Conservation (phyloP, 352 stramenopile species). For the Pseudoperonospora humuli region DNA sequence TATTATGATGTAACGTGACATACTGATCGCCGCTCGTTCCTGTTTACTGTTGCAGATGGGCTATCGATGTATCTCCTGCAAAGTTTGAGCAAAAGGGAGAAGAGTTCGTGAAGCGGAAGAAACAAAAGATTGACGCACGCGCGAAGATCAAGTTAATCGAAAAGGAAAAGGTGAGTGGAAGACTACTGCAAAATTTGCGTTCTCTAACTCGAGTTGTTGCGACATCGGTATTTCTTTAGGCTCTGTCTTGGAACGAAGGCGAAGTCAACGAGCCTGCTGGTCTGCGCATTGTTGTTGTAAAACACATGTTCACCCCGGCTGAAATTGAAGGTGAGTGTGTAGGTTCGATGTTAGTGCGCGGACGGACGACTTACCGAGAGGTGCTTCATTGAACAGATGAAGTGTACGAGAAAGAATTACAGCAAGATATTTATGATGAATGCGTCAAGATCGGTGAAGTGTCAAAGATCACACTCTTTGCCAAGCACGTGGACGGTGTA, state of each 20-base stretch:
- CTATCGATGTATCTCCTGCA: slow-evolving; percentile 57
- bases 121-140: slow-evolving; percentile 69
- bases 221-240: slow-evolving; percentile 22
- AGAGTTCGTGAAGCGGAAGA: slow-evolving; percentile 72
- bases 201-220: slow-evolving; percentile 3
- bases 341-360: not conserved
- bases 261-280: slow-evolving; percentile 88
- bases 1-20: slow-evolving; percentile 17
- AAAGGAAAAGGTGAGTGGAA: slow-evolving; percentile 55
- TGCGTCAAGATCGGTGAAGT: slow-evolving; percentile 85
- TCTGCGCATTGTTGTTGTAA: slow-evolving; percentile 94
- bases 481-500: slow-evolving; percentile 87
- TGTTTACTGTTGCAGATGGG: slow-evolving; percentile 31
- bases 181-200: not conserved
- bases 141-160: slow-evolving; percentile 85
- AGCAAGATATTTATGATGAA: slow-evolving; percentile 72
- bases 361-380: not conserved
- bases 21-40: not conserved
- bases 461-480: slow-evolving; percentile 92
- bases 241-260: slow-evolving; percentile 92
- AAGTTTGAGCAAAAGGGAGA: slow-evolving; percentile 89
- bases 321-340: slow-evolving; percentile 64
- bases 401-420: slow-evolving; percentile 59
- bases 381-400: slow-evolving; percentile 31
- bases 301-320: slow-evolving; percentile 91